A percentile compares a stretch with the other conserved stretches of the same genome.
Evolutionary conservation across 2,329 filamentous ascomycete species (phyloP).

Genomic region (Aspergillus fumigatiaffinis): DNA sequence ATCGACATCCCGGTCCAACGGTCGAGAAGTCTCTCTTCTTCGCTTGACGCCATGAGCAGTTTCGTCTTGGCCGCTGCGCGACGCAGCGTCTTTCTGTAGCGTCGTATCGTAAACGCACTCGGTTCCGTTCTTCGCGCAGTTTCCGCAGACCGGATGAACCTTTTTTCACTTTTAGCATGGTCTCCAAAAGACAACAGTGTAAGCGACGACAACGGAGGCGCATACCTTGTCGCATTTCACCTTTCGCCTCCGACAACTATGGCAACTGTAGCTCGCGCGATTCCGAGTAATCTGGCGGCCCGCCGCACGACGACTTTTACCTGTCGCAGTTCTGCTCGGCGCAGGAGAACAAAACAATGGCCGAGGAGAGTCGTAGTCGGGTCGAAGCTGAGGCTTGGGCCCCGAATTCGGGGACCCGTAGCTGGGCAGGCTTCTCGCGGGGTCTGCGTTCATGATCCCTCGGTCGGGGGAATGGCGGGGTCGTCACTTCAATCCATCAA

Average conservation of each 20-base stretch:
- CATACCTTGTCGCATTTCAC: conserved; percentile 45
- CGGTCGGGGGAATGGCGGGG: conserved; percentile 18
- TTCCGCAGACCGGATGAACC: conserved; percentile 45
- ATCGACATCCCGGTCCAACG: conserved; percentile 28
- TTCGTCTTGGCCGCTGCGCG: conserved; percentile 10
- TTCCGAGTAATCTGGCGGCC: conserved; percentile 46
- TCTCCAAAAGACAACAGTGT: not conserved
- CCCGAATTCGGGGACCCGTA: conserved; percentile 9
- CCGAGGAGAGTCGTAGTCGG: conserved; percentile 4
- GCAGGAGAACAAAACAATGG: conserved; percentile 4
- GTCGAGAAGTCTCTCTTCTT: conserved; percentile 27
- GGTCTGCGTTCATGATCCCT: conserved; percentile 20
- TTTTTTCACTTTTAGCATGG: conserved; percentile 12
- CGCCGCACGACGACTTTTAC: conserved; percentile 13
- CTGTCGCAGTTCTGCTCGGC: conserved; percentile 4
- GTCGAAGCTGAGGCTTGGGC: conserved; percentile 5
- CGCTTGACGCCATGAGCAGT: conserved; percentile 32
- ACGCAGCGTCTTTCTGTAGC: conserved; percentile 22
- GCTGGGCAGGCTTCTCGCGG: conserved; percentile 10
- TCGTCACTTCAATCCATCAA: conserved; percentile 14
- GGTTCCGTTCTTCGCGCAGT: conserved; percentile 42
- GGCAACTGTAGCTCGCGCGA: conserved; percentile 45
- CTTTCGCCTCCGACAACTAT: conserved; percentile 44
- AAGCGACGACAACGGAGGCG: not conserved
- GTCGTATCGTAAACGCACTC: conserved; percentile 41